Evolutionary conservation across 2,329 filamentous ascomycete genomes (phyloP), one percentile per base, ranked within the genome.

Genomic region (Cladosporium sp.): DNA sequence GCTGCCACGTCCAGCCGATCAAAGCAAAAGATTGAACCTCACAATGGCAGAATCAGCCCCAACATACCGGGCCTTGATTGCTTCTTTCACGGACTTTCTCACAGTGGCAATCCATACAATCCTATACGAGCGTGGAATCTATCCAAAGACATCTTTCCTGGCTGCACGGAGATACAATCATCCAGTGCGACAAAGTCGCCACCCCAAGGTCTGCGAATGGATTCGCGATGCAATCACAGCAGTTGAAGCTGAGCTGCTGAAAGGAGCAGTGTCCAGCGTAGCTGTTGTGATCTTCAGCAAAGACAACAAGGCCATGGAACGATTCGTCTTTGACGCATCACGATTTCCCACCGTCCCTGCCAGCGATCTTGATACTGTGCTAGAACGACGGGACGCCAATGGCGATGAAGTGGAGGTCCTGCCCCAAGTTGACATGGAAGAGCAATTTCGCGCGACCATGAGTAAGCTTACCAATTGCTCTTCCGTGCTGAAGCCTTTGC

Each of bases 121-220:
- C 66, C 84, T 96, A 64, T 93, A 86, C 77, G 85, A 94, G 68
- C 89, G 92, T 65, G 74, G 75, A 59, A 84, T 96, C 68, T 97
- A 97, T 73, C 91, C 92, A 0, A 73, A 77, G 49, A 75, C 83
- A 25, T 90, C 90, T 35, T 97, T 96, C 75, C 82, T 93, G 58
- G 84, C 87, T 40, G 83, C 87, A 37, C 84, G 88, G 62, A 91
- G 90, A 66, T 92, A 92, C 79, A 91, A 93, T 75, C 86, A 91
- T 58, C 83, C 90, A 28, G 88, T 95, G 45, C 87, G 89, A 66
- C 91, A 96, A 71, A 93, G 85, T 60, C 88, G 91, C 58, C 91
- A 96, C 73, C 90, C 92, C 0, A 83, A 84, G 65, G 88, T 96
- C 62, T 95, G 90, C 79, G 78, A 84, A 66, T 97, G 92, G 89